A percentile compares a stretch with the other conserved stretches of the same genome.
These are phyloP conservation scores for Blastobotrys persicus DNA, from an alignment of 1,139 yeast species.

Conservation along the genomic window DNA sequence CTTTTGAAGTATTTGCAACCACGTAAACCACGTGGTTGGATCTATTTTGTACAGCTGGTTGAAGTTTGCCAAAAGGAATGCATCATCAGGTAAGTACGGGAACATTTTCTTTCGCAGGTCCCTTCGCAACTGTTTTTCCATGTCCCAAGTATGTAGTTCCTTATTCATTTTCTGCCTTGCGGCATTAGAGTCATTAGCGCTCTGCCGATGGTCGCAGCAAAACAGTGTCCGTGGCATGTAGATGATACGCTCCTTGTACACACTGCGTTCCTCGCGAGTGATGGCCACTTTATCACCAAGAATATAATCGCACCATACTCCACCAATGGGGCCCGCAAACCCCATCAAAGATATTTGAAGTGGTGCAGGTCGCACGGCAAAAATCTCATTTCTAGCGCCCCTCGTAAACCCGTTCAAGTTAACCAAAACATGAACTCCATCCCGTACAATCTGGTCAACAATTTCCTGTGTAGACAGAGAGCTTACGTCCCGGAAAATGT, in stretches of 20 bases:
- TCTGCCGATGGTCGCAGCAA: constrained; percentile 38
- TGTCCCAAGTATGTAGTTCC: constrained; percentile 27
- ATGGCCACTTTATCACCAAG: constrained; percentile 32
- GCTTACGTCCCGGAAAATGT: constrained; percentile 33
- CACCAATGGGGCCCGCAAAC: constrained; percentile 39
- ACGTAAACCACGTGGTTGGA: constrained; percentile 33
- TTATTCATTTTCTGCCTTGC: constrained; percentile 13
- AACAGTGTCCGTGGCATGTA: constrained; percentile 37
- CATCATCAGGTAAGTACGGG: constrained; percentile 30
- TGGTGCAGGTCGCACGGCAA: constrained; percentile 38
- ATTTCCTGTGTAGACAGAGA: constrained; percentile 30
- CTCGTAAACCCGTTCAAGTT: constrained; percentile 39
- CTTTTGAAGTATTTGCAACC: constrained; percentile 33
- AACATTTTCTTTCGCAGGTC: constrained; percentile 31
- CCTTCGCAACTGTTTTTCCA: constrained; percentile 27
- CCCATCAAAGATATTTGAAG: constrained; percentile 38
- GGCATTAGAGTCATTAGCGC: constrained; percentile 30
- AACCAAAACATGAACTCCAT: constrained; percentile 36
- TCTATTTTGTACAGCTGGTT: constrained; percentile 39
- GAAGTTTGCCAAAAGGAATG: constrained; percentile 36
- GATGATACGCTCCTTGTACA: constrained; percentile 32
- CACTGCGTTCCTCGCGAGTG: constrained; percentile 16
- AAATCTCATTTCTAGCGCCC: constrained; percentile 38
- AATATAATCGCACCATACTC: constrained; percentile 37
- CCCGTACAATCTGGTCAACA: constrained; percentile 31